These are phyloP conservation scores for Clitopilus passeckerianus DNA, from an alignment of 768 basidiomycete species.

Conservation along the genomic window DNA sequence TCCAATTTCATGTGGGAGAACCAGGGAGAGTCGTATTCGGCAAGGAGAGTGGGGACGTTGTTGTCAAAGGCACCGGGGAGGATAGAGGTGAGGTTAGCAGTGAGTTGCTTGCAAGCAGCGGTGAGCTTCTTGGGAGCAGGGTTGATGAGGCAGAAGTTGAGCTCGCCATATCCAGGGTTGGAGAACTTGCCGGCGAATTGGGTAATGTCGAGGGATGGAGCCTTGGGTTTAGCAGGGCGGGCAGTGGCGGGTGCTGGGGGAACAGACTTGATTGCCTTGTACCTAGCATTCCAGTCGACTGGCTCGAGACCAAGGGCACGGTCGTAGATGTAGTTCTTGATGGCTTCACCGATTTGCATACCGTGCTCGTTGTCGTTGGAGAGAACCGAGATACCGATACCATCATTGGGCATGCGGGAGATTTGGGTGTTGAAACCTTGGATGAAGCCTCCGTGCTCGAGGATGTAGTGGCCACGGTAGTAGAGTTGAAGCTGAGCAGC, in stretches of 20 bases:
- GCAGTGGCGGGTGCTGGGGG: constrained; percentile 1
- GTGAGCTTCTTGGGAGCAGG: constrained; percentile 4
- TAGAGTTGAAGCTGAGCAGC: too few relatives aligned
- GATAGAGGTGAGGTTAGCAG: constrained; percentile 9
- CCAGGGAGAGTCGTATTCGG: constrained; percentile 11
- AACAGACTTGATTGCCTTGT: not conserved
- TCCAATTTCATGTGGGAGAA: constrained; percentile 12
- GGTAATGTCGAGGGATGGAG: constrained; percentile 8
- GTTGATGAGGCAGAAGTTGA: constrained; percentile 14
- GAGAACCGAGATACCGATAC: too few relatives aligned
- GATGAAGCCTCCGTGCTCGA: too few relatives aligned
- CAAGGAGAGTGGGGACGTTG: constrained; percentile 17
- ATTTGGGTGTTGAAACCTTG: too few relatives aligned
- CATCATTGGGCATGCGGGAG: too few relatives aligned
- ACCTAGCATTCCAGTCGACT: constrained; percentile 21
- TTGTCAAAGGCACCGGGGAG: constrained; percentile 16
- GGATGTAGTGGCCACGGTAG: too few relatives aligned
- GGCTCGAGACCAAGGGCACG: constrained; percentile 11
- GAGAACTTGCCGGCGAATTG: constrained; percentile 11
- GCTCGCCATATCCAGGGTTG: constrained; percentile 11
- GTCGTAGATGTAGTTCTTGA: not conserved
- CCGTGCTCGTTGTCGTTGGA: too few relatives aligned
- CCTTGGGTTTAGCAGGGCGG: constrained; percentile 9
- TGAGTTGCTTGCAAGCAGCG: constrained; percentile 8
- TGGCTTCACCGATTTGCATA: not conserved